Evolutionary conservation across 2,329 filamentous ascomycete species (phyloP), one percentile per base, ranked within the genome.

Genomic region (Epichloe hybrida): DNA sequence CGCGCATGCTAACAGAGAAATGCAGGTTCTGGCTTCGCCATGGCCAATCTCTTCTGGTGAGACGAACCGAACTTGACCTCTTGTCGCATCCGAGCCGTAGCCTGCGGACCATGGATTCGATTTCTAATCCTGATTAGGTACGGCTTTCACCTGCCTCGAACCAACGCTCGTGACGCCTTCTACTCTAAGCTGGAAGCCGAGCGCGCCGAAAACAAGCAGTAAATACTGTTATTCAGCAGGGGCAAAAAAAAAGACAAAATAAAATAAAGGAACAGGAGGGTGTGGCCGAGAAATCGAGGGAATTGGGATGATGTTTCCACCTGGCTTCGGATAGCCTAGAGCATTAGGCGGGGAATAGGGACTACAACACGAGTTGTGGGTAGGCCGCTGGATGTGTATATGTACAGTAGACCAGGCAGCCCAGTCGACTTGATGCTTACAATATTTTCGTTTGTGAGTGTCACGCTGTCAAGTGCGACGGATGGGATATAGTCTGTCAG

Each of bases 121-220:
- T 17, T 20, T 31, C 27, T 31, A 31, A 31, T 31, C 8, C 27
- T 11, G 27, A 4, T 11, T 57, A 81, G 77, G 77, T 77, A 80
- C 72, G 77, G 78, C 65, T 81, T 64, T 71, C 78, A 81, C 70
- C 68, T 80, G 62, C 78, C 77, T 58, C 76, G 77, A 66, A 79
- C 75, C 61, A 65, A 72, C 62, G 72, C 70, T 56, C 77, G 78
- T 63, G 78, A 81, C 68, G 68, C 67, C 66, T 74, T 72, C 73
- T 80, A 80, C 71, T 66, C 66, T 67, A 72, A 77, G 67, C 68
- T 80, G 55, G 78, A 81, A 70, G 70, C 72, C 59, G 66, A 79
- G 66, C 76, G 77, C 53, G 74, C 63, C 49, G 61, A 64, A 52
- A 64, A 65, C 58, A 55, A 58, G 54, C 49, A 58, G 53, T 61